phyloP scores from a whole-genome alignment of 1,284 basidiomycete species.

The Microbotryum scabiosae region DNA sequence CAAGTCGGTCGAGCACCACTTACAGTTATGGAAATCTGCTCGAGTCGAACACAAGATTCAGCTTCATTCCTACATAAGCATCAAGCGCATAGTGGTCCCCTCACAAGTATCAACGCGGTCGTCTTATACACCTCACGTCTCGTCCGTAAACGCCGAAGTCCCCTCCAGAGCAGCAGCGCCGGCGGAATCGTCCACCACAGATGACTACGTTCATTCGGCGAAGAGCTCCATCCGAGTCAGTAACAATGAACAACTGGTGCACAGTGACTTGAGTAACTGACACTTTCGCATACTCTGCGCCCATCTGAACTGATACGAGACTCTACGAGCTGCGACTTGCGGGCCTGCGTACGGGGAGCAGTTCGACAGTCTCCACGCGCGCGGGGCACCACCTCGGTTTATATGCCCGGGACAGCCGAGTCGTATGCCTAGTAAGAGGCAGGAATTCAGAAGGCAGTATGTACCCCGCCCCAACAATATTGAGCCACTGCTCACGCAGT shows the following conservation, averaged over 20 bases:
- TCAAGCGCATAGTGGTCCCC: neutral
- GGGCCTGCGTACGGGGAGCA: neutral
- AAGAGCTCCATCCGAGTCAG: neutral
- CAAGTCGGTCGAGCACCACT: neutral
- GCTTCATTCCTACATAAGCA: neutral
- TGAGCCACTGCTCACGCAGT: no score
- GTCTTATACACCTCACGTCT: conserved; percentile 24
- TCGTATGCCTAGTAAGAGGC: no score
- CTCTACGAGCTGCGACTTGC: neutral
- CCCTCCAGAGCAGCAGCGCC: conserved; percentile 15
- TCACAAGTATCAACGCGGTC: conserved; percentile 11
- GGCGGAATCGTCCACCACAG: conserved; percentile 26
- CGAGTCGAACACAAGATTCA: neutral
- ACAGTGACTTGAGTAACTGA: neutral
- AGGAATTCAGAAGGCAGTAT: no score
- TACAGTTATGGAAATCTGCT: conserved; percentile 18
- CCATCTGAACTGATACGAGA: conserved; percentile 1
- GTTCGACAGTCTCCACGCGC: no score
- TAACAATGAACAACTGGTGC: neutral
- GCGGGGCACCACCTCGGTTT: no score
- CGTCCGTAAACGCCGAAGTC: conserved; percentile 17
- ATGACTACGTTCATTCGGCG: conserved; percentile 7
- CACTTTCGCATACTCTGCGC: conserved; percentile 22
- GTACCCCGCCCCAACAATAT: no score
- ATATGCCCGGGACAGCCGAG: no score